Evolutionary conservation across 75 land plant genomes (phyloP).

Genomic region (Picea sitchensis): DNA sequence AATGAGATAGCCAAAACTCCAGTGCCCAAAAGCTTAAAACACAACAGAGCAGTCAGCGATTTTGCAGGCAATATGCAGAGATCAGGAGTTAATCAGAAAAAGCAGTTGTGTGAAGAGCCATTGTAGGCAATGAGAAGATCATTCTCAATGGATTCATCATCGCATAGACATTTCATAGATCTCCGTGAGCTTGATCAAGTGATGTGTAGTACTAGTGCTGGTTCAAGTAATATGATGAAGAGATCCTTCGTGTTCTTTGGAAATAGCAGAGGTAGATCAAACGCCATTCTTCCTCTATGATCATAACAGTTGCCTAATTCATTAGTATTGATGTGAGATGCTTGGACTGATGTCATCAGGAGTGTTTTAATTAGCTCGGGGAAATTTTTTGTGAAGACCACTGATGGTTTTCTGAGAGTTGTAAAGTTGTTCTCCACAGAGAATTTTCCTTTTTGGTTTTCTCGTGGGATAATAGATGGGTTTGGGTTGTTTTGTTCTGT

Average conservation of each 20-base stretch:
- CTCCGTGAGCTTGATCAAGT: no score
- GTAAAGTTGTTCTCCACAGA: background rate
- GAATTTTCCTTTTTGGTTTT: background rate
- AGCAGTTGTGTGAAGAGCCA: background rate
- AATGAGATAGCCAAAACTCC: background rate
- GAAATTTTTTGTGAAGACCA: background rate
- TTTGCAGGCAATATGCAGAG: background rate
- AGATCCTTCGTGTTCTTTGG: no score
- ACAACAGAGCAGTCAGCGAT: background rate
- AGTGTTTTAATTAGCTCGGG: background rate
- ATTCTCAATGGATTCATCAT: slow-evolving; percentile 9
- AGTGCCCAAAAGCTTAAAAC: background rate
- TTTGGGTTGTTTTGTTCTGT: no score
- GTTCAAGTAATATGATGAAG: background rate
- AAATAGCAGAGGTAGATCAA: no score
- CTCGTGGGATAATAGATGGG: no score
- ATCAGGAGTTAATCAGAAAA: background rate
- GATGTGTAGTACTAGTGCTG: background rate
- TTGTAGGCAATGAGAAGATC: slow-evolving; percentile 5
- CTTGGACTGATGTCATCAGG: background rate
- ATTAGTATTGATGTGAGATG: background rate
- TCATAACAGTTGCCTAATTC: background rate
- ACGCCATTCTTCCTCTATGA: background rate
- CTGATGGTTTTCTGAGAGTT: background rate
- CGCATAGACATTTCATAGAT: background rate